These are phyloP conservation scores for Trichoderma harzianum DNA, from an alignment of 2,329 filamentous ascomycete species.

Conservation along the genomic window DNA sequence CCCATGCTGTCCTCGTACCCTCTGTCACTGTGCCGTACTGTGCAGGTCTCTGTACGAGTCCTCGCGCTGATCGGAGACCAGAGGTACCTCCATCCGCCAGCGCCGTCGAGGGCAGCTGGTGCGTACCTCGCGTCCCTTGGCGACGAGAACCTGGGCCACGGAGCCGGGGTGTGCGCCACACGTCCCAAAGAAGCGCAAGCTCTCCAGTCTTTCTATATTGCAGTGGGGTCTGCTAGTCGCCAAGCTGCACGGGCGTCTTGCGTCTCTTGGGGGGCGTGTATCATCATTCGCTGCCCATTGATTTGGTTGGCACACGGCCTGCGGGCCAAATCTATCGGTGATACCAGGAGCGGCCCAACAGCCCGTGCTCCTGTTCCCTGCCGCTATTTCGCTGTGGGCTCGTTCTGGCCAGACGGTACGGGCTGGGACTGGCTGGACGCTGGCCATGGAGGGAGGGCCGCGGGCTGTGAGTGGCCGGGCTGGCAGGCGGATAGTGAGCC, in stretches of 20 bases:
- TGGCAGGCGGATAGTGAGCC: not conserved
- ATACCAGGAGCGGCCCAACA: constrained; percentile 8
- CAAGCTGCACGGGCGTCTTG: constrained; percentile 10
- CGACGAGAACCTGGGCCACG: constrained; percentile 14
- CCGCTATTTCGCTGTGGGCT: not conserved
- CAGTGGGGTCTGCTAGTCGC: not conserved
- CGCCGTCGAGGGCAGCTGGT: not conserved
- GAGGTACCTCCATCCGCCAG: not conserved
- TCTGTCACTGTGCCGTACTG: not conserved
- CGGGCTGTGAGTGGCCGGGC: not conserved
- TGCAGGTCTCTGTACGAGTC: not conserved
- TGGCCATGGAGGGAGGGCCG: not conserved
- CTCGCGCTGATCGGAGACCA: not conserved
- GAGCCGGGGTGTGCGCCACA: constrained; percentile 15
- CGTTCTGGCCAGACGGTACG: not conserved
- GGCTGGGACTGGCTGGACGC: constrained; percentile 7
- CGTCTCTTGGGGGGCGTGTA: not conserved
- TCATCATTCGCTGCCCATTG: not conserved
- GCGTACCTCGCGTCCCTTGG: constrained; percentile 5
- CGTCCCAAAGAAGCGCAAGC: not conserved
- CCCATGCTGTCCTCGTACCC: not conserved
- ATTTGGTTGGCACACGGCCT: not conserved
- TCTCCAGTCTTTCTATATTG: not conserved
- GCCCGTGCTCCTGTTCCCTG: not conserved
- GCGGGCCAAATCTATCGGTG: constrained; percentile 10